Evolutionary conservation across 208 protist genomes (phyloP).

Genomic region (Leishmania braziliensis): DNA sequence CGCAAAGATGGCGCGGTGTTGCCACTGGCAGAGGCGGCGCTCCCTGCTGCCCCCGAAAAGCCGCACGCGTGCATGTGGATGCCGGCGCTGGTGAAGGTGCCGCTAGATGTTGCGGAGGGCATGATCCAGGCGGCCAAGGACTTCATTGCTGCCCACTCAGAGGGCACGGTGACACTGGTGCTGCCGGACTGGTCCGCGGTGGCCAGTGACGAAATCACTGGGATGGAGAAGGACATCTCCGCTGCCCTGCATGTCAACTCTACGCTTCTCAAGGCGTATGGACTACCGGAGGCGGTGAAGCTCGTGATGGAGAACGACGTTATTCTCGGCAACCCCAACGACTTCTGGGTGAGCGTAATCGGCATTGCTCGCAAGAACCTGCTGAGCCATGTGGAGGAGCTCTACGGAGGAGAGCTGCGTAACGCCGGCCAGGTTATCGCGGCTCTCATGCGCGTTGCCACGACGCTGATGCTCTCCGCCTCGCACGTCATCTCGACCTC

Average conservation of each 20-base stretch:
- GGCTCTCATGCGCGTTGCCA: constrained; percentile 83
- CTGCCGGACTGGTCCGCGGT: constrained; percentile 87
- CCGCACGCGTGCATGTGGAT: constrained; percentile 79
- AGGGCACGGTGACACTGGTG: constrained; percentile 62
- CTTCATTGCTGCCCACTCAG: constrained; percentile 59
- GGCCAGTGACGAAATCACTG: constrained; percentile 64
- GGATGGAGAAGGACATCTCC: constrained; percentile 80
- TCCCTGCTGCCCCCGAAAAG: constrained; percentile 23
- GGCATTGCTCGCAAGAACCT: constrained; percentile 76
- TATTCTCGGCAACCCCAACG: constrained; percentile 72
- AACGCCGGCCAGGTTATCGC: constrained; percentile 83
- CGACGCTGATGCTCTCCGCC: constrained; percentile 53
- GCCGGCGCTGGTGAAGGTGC: constrained; percentile 60
- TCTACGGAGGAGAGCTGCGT: constrained; percentile 59
- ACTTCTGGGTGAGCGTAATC: constrained; percentile 93
- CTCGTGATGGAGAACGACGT: constrained; percentile 79
- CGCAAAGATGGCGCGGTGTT: constrained; percentile 38
- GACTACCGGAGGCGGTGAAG: constrained; percentile 54
- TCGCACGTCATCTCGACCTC: constrained; percentile 73
- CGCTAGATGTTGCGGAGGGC: constrained; percentile 57
- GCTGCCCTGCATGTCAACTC: constrained; percentile 74
- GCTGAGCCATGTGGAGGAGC: constrained; percentile 71
- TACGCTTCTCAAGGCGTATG: constrained; percentile 56
- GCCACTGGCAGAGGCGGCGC: constrained; percentile 14
- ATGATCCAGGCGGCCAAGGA: constrained; percentile 45